Evolutionary conservation across 1,139 yeast species (phyloP).

Genomic region (Taphrina pruni): DNA sequence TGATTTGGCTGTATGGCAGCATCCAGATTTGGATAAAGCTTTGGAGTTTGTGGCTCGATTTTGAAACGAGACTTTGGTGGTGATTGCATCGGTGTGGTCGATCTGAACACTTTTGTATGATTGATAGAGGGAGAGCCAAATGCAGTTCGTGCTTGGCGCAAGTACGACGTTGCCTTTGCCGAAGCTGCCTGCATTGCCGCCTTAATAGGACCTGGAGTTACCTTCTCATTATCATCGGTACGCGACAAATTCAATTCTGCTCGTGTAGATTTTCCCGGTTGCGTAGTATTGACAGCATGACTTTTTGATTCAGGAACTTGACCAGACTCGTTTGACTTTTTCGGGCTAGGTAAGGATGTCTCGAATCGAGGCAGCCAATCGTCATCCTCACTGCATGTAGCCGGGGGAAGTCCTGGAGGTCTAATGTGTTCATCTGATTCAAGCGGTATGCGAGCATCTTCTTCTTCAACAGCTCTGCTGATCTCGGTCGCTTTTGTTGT

Average conservation of each 20-base stretch:
- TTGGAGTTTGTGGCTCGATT: conserved; percentile 33
- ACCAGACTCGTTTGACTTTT: background rate
- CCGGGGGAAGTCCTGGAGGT: background rate
- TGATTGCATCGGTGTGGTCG: conserved; percentile 24
- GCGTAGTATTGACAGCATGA: background rate
- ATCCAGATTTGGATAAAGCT: conserved; percentile 20
- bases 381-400: conserved; percentile 9
- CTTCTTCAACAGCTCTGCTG: too few species aligned
- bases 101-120: conserved; percentile 25
- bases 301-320: background rate
- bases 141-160: conserved; percentile 37
- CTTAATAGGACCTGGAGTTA: conserved; percentile 23
- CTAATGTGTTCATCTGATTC: background rate
- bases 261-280: background rate
- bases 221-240: background rate
- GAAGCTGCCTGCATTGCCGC: conserved; percentile 41
- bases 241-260: background rate
- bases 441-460: too few species aligned
- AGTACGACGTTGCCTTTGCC: conserved; percentile 36
- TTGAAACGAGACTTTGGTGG: conserved; percentile 20
- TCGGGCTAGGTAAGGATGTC: background rate
- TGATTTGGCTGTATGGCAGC: conserved; percentile 1
- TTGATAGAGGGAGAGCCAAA: conserved; percentile 35
- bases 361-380: conserved; percentile 29
- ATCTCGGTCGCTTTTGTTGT: too few species aligned